These are phyloP conservation scores for Paracoccidioides lutzii DNA, from an alignment of 2,329 filamentous ascomycete species.

Conservation along the genomic window DNA sequence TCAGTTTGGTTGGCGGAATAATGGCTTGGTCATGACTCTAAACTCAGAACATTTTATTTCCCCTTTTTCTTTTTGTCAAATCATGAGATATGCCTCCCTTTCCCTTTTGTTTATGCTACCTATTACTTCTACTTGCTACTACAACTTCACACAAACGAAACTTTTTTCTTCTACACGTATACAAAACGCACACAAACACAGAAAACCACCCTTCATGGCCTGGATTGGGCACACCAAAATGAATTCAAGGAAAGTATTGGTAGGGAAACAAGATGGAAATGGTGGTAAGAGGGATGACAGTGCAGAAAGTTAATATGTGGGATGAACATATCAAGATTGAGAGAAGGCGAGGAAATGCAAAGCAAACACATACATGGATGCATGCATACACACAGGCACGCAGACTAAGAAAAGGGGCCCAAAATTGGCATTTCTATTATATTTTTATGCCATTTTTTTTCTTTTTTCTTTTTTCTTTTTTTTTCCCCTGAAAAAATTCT, in stretches of 20 bases:
- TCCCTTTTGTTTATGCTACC: not conserved
- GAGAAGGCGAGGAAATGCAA: not conserved
- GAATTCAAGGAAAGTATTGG: not conserved
- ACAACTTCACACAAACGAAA: not conserved
- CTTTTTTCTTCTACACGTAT: not conserved
- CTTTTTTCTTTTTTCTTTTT: not conserved
- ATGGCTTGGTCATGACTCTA: slow-evolving; percentile 2
- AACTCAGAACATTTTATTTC: not conserved
- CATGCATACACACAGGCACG: not conserved
- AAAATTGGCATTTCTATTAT: not conserved
- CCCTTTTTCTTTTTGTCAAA: not conserved
- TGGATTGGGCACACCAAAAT: not conserved
- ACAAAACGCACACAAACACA: not conserved
- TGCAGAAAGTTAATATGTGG: not conserved
- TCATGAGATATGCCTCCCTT: slow-evolving; percentile 4
- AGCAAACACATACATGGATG: not conserved
- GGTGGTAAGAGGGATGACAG: not conserved
- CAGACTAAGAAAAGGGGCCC: not conserved
- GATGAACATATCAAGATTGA: not conserved
- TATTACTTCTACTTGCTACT: not conserved
- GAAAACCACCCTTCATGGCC: not conserved
- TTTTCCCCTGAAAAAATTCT: too few species aligned
- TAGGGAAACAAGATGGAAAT: not conserved
- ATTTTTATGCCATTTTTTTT: not conserved
- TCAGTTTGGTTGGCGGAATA: not conserved